Conservation (phyloP, 1,139 yeast genomes). For the Yamadazyma pseudoaaseri region DNA sequence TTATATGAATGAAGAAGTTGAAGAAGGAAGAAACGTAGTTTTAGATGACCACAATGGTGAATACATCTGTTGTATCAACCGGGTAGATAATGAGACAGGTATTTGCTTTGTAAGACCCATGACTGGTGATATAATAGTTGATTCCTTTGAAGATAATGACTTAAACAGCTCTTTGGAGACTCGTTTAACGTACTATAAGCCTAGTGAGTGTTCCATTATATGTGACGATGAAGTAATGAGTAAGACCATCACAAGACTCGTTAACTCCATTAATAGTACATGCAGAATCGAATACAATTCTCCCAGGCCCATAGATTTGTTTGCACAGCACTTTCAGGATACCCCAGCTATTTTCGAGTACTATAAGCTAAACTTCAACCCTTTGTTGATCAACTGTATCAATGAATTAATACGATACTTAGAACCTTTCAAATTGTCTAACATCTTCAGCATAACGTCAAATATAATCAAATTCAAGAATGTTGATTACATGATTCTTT, state of each 20-base stretch:
- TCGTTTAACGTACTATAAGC: constrained; percentile 67
- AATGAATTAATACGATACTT: constrained; percentile 52
- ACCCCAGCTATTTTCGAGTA: constrained; percentile 21
- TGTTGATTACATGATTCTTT: constrained; percentile 58
- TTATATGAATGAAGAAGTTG: constrained; percentile 61
- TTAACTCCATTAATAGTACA: constrained; percentile 27
- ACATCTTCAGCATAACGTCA: constrained; percentile 50
- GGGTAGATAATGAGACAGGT: constrained; percentile 17
- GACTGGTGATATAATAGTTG: constrained; percentile 77
- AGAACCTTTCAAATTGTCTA: constrained; percentile 58
- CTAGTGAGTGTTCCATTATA: constrained; percentile 64
- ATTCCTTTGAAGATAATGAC: constrained; percentile 57
- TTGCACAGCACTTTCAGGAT: constrained; percentile 17
- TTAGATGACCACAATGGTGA: constrained; percentile 23
- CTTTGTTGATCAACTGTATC: constrained; percentile 41
- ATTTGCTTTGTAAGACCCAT: constrained; percentile 69
- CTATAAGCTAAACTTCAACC: constrained; percentile 23
- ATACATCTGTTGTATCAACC: constrained; percentile 19
- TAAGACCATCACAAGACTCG: constrained; percentile 16
- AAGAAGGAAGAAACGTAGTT: constrained; percentile 17
- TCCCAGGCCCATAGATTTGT: constrained; percentile 12
- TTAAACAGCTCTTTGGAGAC: constrained; percentile 67
- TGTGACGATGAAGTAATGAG: constrained; percentile 14
- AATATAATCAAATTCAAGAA: constrained; percentile 53
- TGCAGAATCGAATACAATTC: constrained; percentile 12